Conservation (phyloP, 2,329 filamentous ascomycete species). For the Epichloe gansuensis region DNA sequence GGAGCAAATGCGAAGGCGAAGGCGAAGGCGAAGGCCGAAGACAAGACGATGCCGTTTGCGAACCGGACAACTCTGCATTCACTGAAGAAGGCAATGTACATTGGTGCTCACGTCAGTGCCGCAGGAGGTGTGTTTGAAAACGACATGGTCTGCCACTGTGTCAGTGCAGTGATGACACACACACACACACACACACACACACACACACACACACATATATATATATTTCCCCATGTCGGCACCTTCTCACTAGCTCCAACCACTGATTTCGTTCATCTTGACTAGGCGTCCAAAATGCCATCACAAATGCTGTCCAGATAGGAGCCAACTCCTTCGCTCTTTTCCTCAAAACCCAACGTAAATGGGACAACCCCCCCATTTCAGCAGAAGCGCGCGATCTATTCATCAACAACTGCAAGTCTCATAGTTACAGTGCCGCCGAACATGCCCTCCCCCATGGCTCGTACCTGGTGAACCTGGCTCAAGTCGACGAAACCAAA, state of each 20-base stretch:
- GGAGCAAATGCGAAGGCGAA: conserved; percentile 15
- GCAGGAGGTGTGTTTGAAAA: conserved; percentile 54
- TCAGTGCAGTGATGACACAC: no score
- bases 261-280: no score
- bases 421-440: conserved; percentile 57
- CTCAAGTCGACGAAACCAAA: conserved; percentile 67
- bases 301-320: conserved; percentile 65
- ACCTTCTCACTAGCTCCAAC: neutral
- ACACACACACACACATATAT: neutral
- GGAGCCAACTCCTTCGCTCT: conserved; percentile 88
- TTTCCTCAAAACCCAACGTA: conserved; percentile 92
- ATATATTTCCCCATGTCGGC: neutral
- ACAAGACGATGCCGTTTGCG: conserved; percentile 48
- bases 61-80: conserved; percentile 50
- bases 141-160: no score
- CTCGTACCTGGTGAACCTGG: conserved; percentile 92
- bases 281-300: conserved; percentile 74
- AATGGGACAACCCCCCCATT: conserved; percentile 78
- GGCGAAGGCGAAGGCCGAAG: conserved; percentile 22
- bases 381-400: conserved; percentile 50
- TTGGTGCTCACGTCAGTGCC: conserved; percentile 84
- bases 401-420: conserved; percentile 56
- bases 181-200: neutral
- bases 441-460: conserved; percentile 80
- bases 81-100: conserved; percentile 59